phyloP scores from a whole-genome alignment of 176 grass and related monocot genomes.

The Bolboschoenus planiculmis region DNA sequence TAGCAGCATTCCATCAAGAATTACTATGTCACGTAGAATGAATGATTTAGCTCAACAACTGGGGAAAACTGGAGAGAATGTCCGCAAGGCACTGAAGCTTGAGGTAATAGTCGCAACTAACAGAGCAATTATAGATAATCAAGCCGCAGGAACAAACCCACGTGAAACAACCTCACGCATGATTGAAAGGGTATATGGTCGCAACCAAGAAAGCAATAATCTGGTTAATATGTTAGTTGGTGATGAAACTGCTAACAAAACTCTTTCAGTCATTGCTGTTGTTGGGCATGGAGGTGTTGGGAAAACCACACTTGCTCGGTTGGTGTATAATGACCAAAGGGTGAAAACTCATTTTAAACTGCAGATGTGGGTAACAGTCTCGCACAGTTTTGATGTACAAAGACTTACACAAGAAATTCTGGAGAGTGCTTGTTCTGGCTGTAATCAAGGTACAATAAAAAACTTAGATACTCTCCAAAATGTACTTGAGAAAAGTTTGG shows the following conservation, averaged over 20 bases:
- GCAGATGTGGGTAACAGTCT: not conserved
- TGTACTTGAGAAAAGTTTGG: not conserved
- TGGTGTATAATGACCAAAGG: not conserved
- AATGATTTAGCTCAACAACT: no score
- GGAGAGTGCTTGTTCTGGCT: not conserved
- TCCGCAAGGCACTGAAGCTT: no score
- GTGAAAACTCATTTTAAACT: not conserved
- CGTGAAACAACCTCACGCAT: not conserved
- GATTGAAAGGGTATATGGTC: not conserved
- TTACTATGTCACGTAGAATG: not conserved
- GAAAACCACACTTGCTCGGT: not conserved
- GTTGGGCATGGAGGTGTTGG: not conserved
- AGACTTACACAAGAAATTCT: not conserved
- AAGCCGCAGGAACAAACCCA: not conserved
- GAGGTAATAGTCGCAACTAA: no score
- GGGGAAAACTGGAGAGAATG: no score
- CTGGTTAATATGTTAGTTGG: not conserved
- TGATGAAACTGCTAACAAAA: not conserved
- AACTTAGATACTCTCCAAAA: not conserved
- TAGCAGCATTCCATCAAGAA: not conserved
- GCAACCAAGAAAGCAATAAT: not conserved
- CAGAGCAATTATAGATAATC: not conserved
- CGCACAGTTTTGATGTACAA: not conserved
- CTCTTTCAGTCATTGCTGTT: not conserved
- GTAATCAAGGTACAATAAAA: not conserved